A percentile compares a stretch with the other conserved stretches of the same genome.
Conservation (phyloP, 2,329 filamentous ascomycete species). For the Arthroderma sp. region DNA sequence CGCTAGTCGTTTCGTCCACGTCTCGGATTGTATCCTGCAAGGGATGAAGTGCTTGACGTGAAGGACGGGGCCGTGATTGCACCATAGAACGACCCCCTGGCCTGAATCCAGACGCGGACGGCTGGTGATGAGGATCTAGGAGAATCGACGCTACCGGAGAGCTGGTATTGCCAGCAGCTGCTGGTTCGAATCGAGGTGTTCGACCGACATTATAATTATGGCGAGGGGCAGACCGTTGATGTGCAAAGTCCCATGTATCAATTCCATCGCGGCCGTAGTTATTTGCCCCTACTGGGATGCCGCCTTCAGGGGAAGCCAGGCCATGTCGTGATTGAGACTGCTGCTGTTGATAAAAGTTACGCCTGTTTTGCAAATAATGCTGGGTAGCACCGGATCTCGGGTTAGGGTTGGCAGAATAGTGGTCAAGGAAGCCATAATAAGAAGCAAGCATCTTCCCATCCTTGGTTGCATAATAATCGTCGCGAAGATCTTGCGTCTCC, state of each 20-base stretch:
- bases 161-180: slow-evolving; percentile 14
- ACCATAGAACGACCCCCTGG: slow-evolving; percentile 13
- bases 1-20: slow-evolving; percentile 18
- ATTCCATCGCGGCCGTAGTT: slow-evolving; percentile 8
- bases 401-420: slow-evolving; percentile 69
- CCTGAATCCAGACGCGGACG: slow-evolving; percentile 27
- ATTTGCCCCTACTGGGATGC: too few species aligned
- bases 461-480: slow-evolving; percentile 89
- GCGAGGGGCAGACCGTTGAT: slow-evolving; percentile 3
- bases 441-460: slow-evolving; percentile 98
- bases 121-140: slow-evolving; percentile 36
- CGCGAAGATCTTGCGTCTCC: slow-evolving; percentile 51
- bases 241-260: slow-evolving; percentile 17
- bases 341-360: slow-evolving; percentile 28
- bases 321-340: slow-evolving; percentile 61
- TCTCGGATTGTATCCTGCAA: slow-evolving; percentile 19
- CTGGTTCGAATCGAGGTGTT: slow-evolving; percentile 32
- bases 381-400: slow-evolving; percentile 54
- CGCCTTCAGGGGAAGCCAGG: slow-evolving; percentile 49
- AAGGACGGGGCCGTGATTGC: slow-evolving; percentile 21
- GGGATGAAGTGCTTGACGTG: slow-evolving; percentile 14
- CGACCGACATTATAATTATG: slow-evolving; percentile 11
- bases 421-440: slow-evolving; percentile 87
- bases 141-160: slow-evolving; percentile 32
- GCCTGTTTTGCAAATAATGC: slow-evolving; percentile 41